These are phyloP conservation scores for Claviceps quebecensis DNA, from an alignment of 2,329 filamentous ascomycete species.

Conservation along the genomic window DNA sequence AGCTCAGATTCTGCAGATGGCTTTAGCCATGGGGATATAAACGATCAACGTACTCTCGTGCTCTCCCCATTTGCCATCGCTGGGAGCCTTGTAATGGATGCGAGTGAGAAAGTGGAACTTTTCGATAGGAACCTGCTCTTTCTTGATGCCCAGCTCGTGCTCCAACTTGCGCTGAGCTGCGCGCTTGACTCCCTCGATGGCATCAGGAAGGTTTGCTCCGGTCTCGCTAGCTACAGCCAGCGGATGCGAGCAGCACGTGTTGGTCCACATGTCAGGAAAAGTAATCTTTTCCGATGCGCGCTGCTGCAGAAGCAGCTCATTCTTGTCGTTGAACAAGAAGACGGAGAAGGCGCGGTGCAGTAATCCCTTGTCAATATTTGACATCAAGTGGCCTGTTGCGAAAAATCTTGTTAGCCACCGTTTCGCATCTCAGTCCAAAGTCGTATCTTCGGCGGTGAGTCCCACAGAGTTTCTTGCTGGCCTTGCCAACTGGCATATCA, in stretches of 20 bases:
- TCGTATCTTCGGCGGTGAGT: slow-evolving; percentile 10
- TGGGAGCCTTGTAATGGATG: slow-evolving; percentile 96
- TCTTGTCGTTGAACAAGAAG: slow-evolving; percentile 91
- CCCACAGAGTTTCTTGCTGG: slow-evolving; percentile 94
- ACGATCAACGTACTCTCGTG: slow-evolving; percentile 65
- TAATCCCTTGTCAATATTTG: slow-evolving; percentile 91
- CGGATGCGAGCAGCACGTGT: slow-evolving; percentile 97
- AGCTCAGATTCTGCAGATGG: neutral
- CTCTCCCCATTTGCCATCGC: slow-evolving; percentile 96
- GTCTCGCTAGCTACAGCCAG: slow-evolving; percentile 86
- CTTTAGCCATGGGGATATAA: neutral
- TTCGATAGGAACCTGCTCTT: slow-evolving; percentile 76
- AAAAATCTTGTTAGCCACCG: neutral
- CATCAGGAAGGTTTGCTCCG: slow-evolving; percentile 64
- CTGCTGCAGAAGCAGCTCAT: slow-evolving; percentile 88
- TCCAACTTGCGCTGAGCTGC: slow-evolving; percentile 88
- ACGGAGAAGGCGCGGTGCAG: slow-evolving; percentile 96
- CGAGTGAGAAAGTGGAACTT: slow-evolving; percentile 88
- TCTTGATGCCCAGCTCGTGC: slow-evolving; percentile 87
- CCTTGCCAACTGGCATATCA: slow-evolving; percentile 84
- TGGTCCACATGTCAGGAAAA: slow-evolving; percentile 98
- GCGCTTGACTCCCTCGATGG: slow-evolving; percentile 74
- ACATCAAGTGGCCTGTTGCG: slow-evolving; percentile 79
- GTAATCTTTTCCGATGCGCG: slow-evolving; percentile 95
- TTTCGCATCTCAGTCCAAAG: neutral